Conservation (phyloP, 192 early-diverging fungal species). For the Lobosporangium transversale region DNA sequence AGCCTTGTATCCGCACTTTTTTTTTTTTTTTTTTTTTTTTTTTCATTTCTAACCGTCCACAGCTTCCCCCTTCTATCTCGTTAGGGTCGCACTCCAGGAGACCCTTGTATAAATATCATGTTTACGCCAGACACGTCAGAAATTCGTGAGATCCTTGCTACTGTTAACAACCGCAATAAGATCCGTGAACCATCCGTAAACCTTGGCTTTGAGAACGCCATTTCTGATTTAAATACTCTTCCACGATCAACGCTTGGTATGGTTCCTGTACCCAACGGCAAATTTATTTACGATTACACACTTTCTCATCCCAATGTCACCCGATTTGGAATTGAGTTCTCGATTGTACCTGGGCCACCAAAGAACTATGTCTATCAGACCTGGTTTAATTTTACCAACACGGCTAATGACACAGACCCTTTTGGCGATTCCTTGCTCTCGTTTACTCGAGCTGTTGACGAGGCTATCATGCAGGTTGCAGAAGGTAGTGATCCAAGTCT, state of each 20-base stretch:
- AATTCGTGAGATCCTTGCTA: constrained; percentile 32
- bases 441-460: constrained; percentile 73
- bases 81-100: constrained; percentile 53
- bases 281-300: constrained; percentile 78
- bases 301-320: constrained; percentile 75
- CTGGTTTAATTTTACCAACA: constrained; percentile 74
- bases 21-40: neutral
- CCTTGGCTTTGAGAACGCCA: constrained; percentile 26
- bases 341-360: constrained; percentile 42
- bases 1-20: too few relatives aligned
- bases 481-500: constrained; percentile 42
- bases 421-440: constrained; percentile 69
- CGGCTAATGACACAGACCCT: constrained; percentile 69
- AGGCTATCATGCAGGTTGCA: constrained; percentile 62
- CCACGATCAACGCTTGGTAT: constrained; percentile 57
- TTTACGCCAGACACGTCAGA: constrained; percentile 61
- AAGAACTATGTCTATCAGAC: constrained; percentile 77
- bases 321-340: constrained; percentile 66
- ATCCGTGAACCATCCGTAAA: constrained; percentile 33
- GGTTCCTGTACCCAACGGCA: constrained; percentile 60
- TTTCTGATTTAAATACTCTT: constrained; percentile 27
- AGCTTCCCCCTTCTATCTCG: constrained; percentile 5
- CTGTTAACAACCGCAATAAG: constrained; percentile 26
- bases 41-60: neutral
- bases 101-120: constrained; percentile 71